phyloP scores from a whole-genome alignment of 1,284 basidiomycete species.

The Rhodotorula sp. region DNA sequence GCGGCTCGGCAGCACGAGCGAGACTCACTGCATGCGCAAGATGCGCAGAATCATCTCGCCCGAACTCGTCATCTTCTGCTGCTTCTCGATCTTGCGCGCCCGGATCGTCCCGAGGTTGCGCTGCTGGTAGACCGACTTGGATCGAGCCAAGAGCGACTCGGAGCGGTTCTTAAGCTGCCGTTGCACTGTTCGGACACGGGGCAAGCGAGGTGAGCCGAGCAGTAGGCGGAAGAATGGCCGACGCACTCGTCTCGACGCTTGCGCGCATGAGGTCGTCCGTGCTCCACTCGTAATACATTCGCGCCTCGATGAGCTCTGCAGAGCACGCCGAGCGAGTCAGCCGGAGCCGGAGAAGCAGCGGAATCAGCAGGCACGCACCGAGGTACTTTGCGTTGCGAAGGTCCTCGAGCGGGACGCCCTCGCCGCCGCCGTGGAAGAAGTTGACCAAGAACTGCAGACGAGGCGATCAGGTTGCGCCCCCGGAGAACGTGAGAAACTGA shows the following conservation, averaged over 20 bases:
- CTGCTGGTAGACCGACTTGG: conserved; percentile 85
- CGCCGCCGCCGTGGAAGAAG: conserved; percentile 93
- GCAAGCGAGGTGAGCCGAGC: not conserved
- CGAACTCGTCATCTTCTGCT: conserved; percentile 62
- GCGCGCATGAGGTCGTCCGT: conserved; percentile 54
- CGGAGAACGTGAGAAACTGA: not conserved
- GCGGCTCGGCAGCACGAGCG: not conserved
- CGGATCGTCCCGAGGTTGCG: conserved; percentile 92
- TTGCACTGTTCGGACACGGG: conserved; percentile 50
- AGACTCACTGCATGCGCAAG: conserved; percentile 64
- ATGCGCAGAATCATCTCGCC: conserved; percentile 90
- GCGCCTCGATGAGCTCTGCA: conserved; percentile 73
- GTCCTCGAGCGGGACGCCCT: conserved; percentile 74
- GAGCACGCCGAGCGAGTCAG: conserved; percentile 1
- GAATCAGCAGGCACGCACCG: conserved; percentile 48
- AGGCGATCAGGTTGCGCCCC: not conserved
- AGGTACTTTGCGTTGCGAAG: conserved; percentile 97
- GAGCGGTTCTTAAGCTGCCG: conserved; percentile 46
- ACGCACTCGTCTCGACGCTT: conserved; percentile 30
- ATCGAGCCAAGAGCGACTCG: conserved; percentile 52
- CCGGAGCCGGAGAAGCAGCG: not conserved
- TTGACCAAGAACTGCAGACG: conserved; percentile 73
- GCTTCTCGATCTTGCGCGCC: conserved; percentile 87
- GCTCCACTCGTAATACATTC: conserved; percentile 89
- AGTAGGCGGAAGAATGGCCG: conserved; percentile 44